Evolutionary conservation across 2,329 filamentous ascomycete genomes (phyloP).

Genomic region (Fusarium annulatum): DNA sequence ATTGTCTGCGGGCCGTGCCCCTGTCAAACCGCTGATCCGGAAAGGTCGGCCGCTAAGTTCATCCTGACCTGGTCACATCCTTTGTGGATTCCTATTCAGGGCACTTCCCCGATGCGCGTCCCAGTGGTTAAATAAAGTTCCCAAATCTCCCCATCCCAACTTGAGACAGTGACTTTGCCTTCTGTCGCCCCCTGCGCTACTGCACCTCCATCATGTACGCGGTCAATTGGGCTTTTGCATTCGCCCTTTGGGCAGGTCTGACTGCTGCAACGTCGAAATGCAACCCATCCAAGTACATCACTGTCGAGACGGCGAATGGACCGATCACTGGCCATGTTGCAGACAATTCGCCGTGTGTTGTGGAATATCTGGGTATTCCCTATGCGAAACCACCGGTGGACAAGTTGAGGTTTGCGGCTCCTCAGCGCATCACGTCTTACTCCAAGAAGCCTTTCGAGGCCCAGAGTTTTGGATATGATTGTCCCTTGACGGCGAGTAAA

Average conservation of each 20-base stretch:
- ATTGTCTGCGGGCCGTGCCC: not conserved
- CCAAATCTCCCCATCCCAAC: not conserved
- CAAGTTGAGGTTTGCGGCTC: constrained; percentile 51
- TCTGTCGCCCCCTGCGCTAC: not conserved
- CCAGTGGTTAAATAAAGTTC: not conserved
- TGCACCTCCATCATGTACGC: constrained; percentile 14
- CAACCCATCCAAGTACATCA: constrained; percentile 29
- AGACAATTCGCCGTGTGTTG: constrained; percentile 45
- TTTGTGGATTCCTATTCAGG: not conserved
- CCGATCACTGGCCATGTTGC: constrained; percentile 49
- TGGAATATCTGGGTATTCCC: constrained; percentile 55
- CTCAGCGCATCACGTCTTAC: constrained; percentile 41
- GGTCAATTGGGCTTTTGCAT: not conserved
- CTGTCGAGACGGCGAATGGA: constrained; percentile 49
- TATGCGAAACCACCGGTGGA: constrained; percentile 54
- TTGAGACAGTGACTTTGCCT: not conserved
- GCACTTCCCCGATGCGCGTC: not conserved
- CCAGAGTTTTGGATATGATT: constrained; percentile 29
- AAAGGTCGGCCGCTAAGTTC: not conserved
- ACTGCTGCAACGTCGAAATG: constrained; percentile 24
- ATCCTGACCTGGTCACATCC: not conserved
- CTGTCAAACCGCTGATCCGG: not conserved
- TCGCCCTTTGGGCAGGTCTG: constrained; percentile 17
- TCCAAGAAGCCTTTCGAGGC: constrained; percentile 17
- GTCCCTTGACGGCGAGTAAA: constrained; percentile 31